A percentile compares a stretch with the other conserved stretches of the same genome.
Evolutionary conservation across 2,329 filamentous ascomycete genomes (phyloP).

Genomic region (Nemania sp.): DNA sequence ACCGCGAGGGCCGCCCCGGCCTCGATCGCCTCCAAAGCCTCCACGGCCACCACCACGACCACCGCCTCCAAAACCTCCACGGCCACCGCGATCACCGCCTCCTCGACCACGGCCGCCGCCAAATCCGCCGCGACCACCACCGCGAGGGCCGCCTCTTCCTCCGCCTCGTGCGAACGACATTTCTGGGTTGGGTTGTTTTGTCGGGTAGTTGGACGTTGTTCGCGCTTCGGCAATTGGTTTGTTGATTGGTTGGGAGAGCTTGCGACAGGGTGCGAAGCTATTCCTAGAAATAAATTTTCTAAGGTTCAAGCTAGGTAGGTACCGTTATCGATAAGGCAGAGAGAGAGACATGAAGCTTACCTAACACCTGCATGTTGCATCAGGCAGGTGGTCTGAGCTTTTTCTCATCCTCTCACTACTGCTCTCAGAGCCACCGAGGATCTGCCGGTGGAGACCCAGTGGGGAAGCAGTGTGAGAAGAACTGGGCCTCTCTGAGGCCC

Average conservation of each 20-base stretch:
- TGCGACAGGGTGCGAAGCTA: constrained; percentile 25
- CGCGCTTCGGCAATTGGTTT: constrained; percentile 19
- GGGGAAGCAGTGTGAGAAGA: neutral
- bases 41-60: constrained; percentile 43
- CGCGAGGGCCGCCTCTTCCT: constrained; percentile 43
- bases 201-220: constrained; percentile 25
- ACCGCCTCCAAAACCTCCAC: constrained; percentile 1
- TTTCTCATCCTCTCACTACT: neutral
- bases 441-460: constrained; percentile 18
- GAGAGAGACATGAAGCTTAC: constrained; percentile 13
- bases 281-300: constrained; percentile 27
- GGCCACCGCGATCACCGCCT: constrained; percentile 26
- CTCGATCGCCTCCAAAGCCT: constrained; percentile 41
- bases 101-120: constrained; percentile 38
- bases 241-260: constrained; percentile 14
- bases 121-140: constrained; percentile 41
- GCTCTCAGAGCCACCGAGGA: constrained; percentile 19
- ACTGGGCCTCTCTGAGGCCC: constrained; percentile 17
- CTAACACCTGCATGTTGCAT: neutral
- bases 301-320: constrained; percentile 22
- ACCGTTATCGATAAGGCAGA: constrained; percentile 27
- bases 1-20: constrained; percentile 43
- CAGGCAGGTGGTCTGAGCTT: constrained; percentile 20
- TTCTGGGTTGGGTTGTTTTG: constrained; percentile 11
- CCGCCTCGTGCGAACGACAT: constrained; percentile 51